A percentile compares a stretch with the other conserved stretches of the same genome.
Evolutionary conservation across 805 yeast species (phyloP).

Genomic region (Saccharomycopsis sp.): DNA sequence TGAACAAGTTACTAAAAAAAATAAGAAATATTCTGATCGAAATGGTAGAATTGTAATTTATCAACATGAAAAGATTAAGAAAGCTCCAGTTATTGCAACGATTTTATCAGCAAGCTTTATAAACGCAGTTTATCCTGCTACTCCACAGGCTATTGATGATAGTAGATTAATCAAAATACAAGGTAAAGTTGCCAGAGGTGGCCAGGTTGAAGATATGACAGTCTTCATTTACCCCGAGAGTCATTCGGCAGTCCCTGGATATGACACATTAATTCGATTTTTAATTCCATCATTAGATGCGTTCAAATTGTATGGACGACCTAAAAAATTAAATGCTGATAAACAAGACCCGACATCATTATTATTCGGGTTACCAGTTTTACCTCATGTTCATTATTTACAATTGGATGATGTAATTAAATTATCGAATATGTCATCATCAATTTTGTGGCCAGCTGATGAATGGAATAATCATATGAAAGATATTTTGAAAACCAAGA

Average conservation of each 20-base stretch:
- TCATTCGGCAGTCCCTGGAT: conserved; percentile 77
- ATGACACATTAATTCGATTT: conserved; percentile 78
- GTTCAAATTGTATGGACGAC: conserved; percentile 77
- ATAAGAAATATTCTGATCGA: conserved; percentile 27
- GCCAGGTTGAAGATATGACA: conserved; percentile 38
- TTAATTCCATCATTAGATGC: conserved; percentile 70
- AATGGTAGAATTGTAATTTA: conserved; percentile 73
- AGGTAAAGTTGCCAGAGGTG: conserved; percentile 52
- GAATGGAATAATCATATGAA: conserved; percentile 57
- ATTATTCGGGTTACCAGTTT: conserved; percentile 75
- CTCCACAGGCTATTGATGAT: conserved; percentile 71
- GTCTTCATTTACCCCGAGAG: conserved; percentile 78
- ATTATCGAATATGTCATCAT: conserved; percentile 32
- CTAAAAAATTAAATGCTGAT: conserved; percentile 66
- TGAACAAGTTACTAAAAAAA: conserved; percentile 51
- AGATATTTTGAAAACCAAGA: conserved; percentile 45
- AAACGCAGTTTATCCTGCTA: conserved; percentile 89
- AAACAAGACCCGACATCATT: conserved; percentile 58
- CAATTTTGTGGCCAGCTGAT: conserved; percentile 42
- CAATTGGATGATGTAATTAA: conserved; percentile 53
- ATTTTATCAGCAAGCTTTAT: conserved; percentile 63
- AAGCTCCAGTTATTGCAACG: conserved; percentile 70
- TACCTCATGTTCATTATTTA: conserved; percentile 69
- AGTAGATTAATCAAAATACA: conserved; percentile 86
- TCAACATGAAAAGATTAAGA: conserved; percentile 69